These are phyloP conservation scores for Tetracladium marchalianum DNA, from an alignment of 495 filamentous ascomycete genomes.

Conservation along the genomic window DNA sequence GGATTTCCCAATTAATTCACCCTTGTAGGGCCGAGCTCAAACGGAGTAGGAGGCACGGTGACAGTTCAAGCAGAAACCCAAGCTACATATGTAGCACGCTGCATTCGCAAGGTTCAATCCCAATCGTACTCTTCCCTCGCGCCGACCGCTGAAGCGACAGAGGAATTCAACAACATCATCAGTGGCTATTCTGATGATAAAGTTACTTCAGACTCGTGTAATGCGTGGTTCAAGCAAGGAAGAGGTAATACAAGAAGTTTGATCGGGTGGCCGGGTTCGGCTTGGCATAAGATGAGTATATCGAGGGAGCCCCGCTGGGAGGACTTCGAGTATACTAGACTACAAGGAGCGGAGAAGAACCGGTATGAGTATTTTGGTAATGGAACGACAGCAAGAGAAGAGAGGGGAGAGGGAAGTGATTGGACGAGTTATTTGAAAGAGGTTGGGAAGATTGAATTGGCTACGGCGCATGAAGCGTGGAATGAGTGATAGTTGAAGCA, in stretches of 20 bases:
- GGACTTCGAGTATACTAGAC: constrained; percentile 41
- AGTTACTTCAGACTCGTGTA: constrained; percentile 44
- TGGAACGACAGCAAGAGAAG: constrained; percentile 40
- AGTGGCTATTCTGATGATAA: constrained; percentile 36
- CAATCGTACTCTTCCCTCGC: constrained; percentile 42
- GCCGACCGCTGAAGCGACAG: constrained; percentile 35
- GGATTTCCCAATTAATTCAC: constrained; percentile 47
- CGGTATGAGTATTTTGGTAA: constrained; percentile 47
- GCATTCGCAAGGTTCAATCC: constrained; percentile 40
- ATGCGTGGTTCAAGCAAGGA: constrained; percentile 48
- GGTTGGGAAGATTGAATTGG: constrained; percentile 35
- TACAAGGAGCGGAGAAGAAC: constrained; percentile 27
- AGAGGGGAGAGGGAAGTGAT: constrained; percentile 23
- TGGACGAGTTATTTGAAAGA: constrained; percentile 40
- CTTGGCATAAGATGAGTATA: constrained; percentile 35
- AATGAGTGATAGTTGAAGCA: constrained; percentile 9
- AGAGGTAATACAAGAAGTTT: constrained; percentile 34
- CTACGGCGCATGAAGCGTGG: constrained; percentile 40
- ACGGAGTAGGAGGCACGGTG: constrained; percentile 31
- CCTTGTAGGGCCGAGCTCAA: constrained; percentile 38
- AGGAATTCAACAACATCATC: constrained; percentile 22
- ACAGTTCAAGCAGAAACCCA: constrained; percentile 41
- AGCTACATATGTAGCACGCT: constrained; percentile 42
- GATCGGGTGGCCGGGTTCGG: constrained; percentile 46
- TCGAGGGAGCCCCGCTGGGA: constrained; percentile 46